Evolutionary conservation across 2,329 filamentous ascomycete genomes (phyloP), one percentile per base, ranked within the genome.

Genomic region (Talaromyces sp.): DNA sequence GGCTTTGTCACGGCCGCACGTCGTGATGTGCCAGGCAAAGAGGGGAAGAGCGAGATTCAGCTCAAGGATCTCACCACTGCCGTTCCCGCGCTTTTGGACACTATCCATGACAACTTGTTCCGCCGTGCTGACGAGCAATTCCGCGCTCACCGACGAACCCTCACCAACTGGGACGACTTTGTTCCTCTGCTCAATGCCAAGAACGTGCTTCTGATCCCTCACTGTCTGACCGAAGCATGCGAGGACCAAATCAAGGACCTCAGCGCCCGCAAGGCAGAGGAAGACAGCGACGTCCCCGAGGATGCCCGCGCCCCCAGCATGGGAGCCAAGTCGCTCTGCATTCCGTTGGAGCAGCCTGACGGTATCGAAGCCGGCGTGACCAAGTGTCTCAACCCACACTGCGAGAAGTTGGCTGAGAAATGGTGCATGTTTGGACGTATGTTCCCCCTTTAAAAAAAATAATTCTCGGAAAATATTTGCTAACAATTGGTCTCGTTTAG

Each of bases 221-320:
- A 92, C 82, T 99, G 96, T 75, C 82, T 93, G 65, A 89, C 86
- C 12, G 86, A 86, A 63, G 87, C 90, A 74, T 98, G 94, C 73
- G 94, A 97, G 79, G 94, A 97, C 70, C 87, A 91, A 76, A 92
- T 98, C 81, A 98, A 98, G 85, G 92, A 96, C 61, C 83, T 93
- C 73, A 96, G 91, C 65, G 91, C 90, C 51, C 89, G 89, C 66
- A 90, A 88, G 68, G 88, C 76, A 2, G 78, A 82, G 70, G 76
- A 80, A 60, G 78, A 82, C 56, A 76, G 75, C 81, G 89, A 90
- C 81, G 87, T 88, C 75, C 76, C 86, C 78, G 76, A 94, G 82
- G 87, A 96, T 84, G 82, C 88, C 70, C 85, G 85, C 67, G 88
- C 87, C 60, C 89, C 89, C 62, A 87, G 85, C 64, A 91, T 91